Evolutionary conservation across 305 asterid species (phyloP).

Genomic region (Solanum hybrid): DNA sequence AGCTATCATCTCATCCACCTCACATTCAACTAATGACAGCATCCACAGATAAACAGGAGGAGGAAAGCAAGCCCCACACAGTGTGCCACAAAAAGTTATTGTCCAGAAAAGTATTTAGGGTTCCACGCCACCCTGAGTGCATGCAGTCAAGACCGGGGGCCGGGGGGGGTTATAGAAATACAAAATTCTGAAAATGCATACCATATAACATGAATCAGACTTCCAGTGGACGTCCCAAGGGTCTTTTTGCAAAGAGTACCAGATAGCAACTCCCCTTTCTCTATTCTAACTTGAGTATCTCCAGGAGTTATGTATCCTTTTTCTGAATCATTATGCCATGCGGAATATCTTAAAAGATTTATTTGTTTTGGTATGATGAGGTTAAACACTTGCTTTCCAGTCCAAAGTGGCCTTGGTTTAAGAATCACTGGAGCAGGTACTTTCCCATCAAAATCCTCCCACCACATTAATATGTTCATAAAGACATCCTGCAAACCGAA

Average conservation of each 20-base stretch:
- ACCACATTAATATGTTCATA: constrained; percentile 99
- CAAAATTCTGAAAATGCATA: constrained; percentile 15
- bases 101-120: background rate
- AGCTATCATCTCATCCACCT: background rate
- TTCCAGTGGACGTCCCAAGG: constrained; percentile 95
- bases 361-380: constrained; percentile 92
- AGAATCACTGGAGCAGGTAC: constrained; percentile 93
- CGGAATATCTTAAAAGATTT: constrained; percentile 75
- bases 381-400: constrained; percentile 96
- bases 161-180: background rate
- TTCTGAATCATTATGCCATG: constrained; percentile 93
- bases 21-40: background rate
- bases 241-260: constrained; percentile 97
- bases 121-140: background rate
- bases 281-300: constrained; percentile 93
- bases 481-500: constrained; percentile 73
- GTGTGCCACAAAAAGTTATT: background rate
- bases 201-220: constrained; percentile 98
- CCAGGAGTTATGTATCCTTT: constrained; percentile 88
- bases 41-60: background rate
- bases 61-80: background rate
- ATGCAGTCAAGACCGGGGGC: background rate
- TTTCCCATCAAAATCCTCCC: constrained; percentile 99
- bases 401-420: constrained; percentile 98
- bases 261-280: constrained; percentile 87